Evolutionary conservation across 2,329 filamentous ascomycete genomes (phyloP).

Genomic region (Colletotrichum magnum): DNA sequence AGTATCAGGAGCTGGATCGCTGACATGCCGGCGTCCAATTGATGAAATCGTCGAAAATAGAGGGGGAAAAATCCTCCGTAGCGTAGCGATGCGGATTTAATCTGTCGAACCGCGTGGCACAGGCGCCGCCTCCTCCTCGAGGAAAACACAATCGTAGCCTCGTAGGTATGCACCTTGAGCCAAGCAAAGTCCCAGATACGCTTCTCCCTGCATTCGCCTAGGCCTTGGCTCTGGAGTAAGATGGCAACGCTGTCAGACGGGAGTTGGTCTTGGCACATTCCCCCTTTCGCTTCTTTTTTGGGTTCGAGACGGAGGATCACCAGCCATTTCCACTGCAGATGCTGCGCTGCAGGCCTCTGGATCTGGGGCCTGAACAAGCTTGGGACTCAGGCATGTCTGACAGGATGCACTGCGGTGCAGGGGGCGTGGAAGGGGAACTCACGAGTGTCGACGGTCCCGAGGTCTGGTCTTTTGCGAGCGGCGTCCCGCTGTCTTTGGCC

Average conservation of each 20-base stretch:
- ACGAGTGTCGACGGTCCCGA: neutral
- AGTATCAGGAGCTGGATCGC: slow-evolving; percentile 23
- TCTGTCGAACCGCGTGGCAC: neutral
- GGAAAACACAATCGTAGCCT: too few relatives aligned
- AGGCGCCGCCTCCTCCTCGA: neutral
- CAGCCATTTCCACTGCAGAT: neutral
- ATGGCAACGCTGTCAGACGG: slow-evolving; percentile 23
- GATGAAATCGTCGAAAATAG: slow-evolving; percentile 8
- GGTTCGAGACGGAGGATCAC: slow-evolving; percentile 22
- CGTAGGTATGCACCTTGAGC: too few relatives aligned
- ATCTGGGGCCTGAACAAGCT: neutral
- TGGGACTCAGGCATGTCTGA: slow-evolving; percentile 9
- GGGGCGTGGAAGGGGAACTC: neutral
- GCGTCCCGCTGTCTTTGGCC: neutral
- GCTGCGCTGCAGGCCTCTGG: slow-evolving; percentile 19
- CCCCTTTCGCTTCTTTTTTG: slow-evolving; percentile 21
- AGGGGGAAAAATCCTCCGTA: neutral
- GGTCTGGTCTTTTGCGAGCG: neutral
- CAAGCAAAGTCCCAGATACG: neutral
- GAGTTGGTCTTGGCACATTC: slow-evolving; percentile 28
- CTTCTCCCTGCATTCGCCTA: slow-evolving; percentile 11
- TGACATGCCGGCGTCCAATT: slow-evolving; percentile 29
- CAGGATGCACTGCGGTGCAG: slow-evolving; percentile 4
- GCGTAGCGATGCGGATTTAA: neutral
- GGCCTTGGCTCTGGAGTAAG: slow-evolving; percentile 9